These are phyloP conservation scores for Daldinia bambusicola DNA, from an alignment of 495 filamentous ascomycete species.

Conservation along the genomic window DNA sequence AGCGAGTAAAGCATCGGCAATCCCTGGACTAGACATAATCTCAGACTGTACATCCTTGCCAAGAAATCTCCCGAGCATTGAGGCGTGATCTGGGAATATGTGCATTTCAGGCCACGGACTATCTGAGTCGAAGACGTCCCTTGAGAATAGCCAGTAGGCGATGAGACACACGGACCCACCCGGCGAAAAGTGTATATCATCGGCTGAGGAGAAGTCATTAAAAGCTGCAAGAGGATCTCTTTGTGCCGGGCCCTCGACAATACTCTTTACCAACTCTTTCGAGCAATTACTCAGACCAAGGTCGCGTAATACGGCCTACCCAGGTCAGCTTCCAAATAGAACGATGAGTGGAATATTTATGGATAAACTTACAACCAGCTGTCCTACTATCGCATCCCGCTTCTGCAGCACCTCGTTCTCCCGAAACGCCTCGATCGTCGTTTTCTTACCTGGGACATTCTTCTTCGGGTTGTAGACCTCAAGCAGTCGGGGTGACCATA, in stretches of 20 bases:
- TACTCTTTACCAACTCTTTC: constrained; percentile 45
- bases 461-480: constrained; percentile 75
- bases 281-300: constrained; percentile 60
- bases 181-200: constrained; percentile 78
- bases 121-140: constrained; percentile 62
- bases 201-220: constrained; percentile 58
- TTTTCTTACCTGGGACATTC: constrained; percentile 64
- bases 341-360: not conserved
- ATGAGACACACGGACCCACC: constrained; percentile 73
- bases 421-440: constrained; percentile 69
- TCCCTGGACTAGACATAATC: constrained; percentile 51
- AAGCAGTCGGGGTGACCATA: constrained; percentile 78
- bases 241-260: constrained; percentile 47
- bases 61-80: constrained; percentile 69
- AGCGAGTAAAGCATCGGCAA: constrained; percentile 60
- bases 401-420: constrained; percentile 70
- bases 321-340: constrained; percentile 15
- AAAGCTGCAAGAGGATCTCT: constrained; percentile 52
- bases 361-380: constrained; percentile 70
- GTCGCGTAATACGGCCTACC: constrained; percentile 76
- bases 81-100: constrained; percentile 72
- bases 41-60: constrained; percentile 55
- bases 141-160: constrained; percentile 65
- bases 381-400: constrained; percentile 76
- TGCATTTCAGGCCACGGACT: constrained; percentile 57